phyloP scores from a whole-genome alignment of 192 early-diverging fungal species.

The Irineochytrium annulatum region DNA sequence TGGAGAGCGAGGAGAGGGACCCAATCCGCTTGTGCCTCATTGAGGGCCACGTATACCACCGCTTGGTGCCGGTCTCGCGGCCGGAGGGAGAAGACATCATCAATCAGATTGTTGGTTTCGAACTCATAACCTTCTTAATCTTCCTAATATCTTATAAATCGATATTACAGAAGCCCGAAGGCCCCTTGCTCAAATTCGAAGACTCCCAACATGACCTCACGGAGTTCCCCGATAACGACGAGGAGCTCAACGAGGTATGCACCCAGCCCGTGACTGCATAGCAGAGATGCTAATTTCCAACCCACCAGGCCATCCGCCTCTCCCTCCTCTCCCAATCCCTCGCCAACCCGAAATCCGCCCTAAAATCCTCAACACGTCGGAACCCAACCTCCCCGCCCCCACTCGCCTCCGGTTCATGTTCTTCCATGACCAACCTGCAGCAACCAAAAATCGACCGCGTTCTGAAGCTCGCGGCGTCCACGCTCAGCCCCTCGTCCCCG shows the following conservation, averaged over 20 bases:
- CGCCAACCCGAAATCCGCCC: background rate
- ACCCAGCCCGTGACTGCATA: background rate
- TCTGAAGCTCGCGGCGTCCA: background rate
- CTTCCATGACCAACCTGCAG: background rate
- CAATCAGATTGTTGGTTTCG: background rate
- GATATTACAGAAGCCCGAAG: background rate
- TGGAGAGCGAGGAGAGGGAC: background rate
- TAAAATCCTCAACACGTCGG: background rate
- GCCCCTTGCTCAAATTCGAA: background rate
- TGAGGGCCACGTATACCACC: background rate
- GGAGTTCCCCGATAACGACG: background rate
- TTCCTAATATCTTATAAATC: background rate
- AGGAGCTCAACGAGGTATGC: background rate
- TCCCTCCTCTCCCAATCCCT: background rate
- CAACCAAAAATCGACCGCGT: background rate
- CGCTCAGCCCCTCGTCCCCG: background rate
- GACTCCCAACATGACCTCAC: background rate
- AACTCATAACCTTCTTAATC: background rate
- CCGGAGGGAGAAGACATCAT: background rate
- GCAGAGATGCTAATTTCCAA: background rate
- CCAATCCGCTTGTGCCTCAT: background rate
- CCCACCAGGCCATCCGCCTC: background rate
- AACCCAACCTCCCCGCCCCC: background rate
- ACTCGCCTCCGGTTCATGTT: background rate
- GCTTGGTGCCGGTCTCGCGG: background rate